Evolutionary conservation across 306 rosid genomes (phyloP), one percentile per base, ranked within the genome.

Genomic region (Vigna unguiculata): DNA sequence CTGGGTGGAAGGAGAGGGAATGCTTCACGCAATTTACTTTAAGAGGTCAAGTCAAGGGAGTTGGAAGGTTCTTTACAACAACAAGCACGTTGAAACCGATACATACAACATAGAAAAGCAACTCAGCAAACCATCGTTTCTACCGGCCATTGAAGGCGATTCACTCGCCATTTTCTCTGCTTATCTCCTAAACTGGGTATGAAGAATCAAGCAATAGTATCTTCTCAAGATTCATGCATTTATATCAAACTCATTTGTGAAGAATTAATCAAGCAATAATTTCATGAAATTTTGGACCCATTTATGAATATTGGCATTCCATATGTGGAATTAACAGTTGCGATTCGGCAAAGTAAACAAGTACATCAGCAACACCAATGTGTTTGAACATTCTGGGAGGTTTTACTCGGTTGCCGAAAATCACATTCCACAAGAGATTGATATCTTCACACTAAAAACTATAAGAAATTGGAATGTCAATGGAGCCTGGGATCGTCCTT

Each of bases 1-100:
- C 12, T 93, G 98, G 93, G 85, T 89, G 72, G 96, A 93, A 83
- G 97, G 97, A 67, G 98, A 91, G 78, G 97, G 96, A 63, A 91
- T 93, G 93, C 83, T 93, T 64, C 97, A 90, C 57, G 96, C 92
- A 9, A 43, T 88, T 41, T 86, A 90, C 72, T 88, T 85, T 55
- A 40, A 45, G 12, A 91, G 69, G 19, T 57, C 79, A 17, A 25
- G n/a, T 15, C 38, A 74, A 15, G 76, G 81, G 28, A 65, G 45
- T 10, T 90, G 91, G 90, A 81, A 5, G 2, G 21, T 91, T 61
- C 8, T 19, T 1, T 93, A 88, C 90, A 88, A 88, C 84, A 91
- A 88, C 59, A 85, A 81, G 83, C 77, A 85, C 14, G 90, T 91
- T 5, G 81, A 91, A 78, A 89, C 91, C 0, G 88, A 93, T 61